Conservation (phyloP, 2,329 filamentous ascomycete species). For the Exserohilum turcica region DNA sequence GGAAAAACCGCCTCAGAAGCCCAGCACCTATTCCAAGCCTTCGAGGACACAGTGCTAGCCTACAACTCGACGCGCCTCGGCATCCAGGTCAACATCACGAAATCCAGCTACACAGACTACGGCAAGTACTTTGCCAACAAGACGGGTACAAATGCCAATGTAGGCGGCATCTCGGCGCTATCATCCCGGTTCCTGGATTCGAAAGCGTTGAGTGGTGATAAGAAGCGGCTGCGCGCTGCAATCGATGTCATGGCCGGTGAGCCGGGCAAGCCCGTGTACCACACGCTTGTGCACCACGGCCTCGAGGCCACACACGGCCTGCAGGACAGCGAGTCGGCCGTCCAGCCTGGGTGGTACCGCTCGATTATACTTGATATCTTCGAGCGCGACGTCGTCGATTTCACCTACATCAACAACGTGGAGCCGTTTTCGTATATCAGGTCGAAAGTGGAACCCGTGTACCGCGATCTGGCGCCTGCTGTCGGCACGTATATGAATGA, state of each 20-base stretch:
- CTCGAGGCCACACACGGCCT: conserved; percentile 4
- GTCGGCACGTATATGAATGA: conserved; percentile 3
- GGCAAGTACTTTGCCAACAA: conserved; percentile 6
- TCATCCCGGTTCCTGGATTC: background rate
- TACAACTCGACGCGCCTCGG: conserved; percentile 4
- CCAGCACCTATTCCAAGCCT: conserved; percentile 1
- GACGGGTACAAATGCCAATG: conserved; percentile 2
- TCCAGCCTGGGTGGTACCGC: conserved; percentile 3
- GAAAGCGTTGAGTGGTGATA: background rate
- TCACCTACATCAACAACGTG: conserved; percentile 1
- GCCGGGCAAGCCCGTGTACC: conserved; percentile 1
- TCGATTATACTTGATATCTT: conserved; percentile 1
- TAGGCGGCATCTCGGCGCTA: background rate
- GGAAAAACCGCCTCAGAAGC: background rate
- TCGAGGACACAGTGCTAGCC: conserved; percentile 4
- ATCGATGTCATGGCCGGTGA: conserved; percentile 1
- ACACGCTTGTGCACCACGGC: conserved; percentile 5
- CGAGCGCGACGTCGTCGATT: conserved; percentile 1
- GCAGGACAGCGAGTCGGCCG: conserved; percentile 3
- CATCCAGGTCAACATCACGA: conserved; percentile 3
- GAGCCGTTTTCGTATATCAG: background rate
- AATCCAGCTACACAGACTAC: conserved; percentile 3
- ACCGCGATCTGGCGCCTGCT: background rate
- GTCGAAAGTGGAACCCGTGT: background rate
- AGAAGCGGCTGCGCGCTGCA: background rate